phyloP scores from a whole-genome alignment of 108 stramenopile genomes.

The Fistulifera pelliculosa region DNA sequence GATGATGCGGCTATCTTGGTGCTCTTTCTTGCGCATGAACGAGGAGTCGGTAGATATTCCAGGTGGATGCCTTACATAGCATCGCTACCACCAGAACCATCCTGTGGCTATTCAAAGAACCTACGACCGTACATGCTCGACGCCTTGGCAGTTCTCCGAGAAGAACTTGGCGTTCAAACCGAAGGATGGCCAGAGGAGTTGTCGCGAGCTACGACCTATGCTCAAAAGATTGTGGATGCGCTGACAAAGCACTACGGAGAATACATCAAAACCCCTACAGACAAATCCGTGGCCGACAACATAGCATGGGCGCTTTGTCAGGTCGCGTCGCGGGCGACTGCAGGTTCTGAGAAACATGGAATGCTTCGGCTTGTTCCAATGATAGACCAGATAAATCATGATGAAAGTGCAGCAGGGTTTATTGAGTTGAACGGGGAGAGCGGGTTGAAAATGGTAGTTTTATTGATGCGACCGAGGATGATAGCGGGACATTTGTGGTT shows the following conservation, averaged over 20 bases:
- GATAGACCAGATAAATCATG: constrained; percentile 78
- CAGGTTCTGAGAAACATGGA: constrained; percentile 49
- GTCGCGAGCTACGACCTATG: constrained; percentile 44
- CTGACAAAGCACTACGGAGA: constrained; percentile 32
- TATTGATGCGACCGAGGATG: constrained; percentile 39
- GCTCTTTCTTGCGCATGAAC: constrained; percentile 65
- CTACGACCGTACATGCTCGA: constrained; percentile 60
- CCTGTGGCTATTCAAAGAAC: constrained; percentile 52
- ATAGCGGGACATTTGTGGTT: constrained; percentile 69
- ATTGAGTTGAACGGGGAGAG: constrained; percentile 64
- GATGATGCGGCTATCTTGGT: constrained; percentile 66
- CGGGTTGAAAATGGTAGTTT: constrained; percentile 27
- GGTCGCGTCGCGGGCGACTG: constrained; percentile 66
- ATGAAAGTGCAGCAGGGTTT: constrained; percentile 60
- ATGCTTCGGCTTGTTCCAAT: constrained; percentile 61
- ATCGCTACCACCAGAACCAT: constrained; percentile 58
- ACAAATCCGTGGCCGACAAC: constrained; percentile 20
- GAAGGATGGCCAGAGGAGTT: constrained; percentile 70
- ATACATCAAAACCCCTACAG: constrained; percentile 32
- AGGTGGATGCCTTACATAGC: constrained; percentile 73
- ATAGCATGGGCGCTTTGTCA: constrained; percentile 78
- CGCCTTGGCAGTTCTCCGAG: constrained; percentile 42
- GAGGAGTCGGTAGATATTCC: constrained; percentile 46
- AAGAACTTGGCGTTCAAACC: constrained; percentile 66
- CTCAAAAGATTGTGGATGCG: constrained; percentile 36